Evolutionary conservation across 768 basidiomycete genomes (phyloP).

Genomic region (Pulveroboletus sp.): DNA sequence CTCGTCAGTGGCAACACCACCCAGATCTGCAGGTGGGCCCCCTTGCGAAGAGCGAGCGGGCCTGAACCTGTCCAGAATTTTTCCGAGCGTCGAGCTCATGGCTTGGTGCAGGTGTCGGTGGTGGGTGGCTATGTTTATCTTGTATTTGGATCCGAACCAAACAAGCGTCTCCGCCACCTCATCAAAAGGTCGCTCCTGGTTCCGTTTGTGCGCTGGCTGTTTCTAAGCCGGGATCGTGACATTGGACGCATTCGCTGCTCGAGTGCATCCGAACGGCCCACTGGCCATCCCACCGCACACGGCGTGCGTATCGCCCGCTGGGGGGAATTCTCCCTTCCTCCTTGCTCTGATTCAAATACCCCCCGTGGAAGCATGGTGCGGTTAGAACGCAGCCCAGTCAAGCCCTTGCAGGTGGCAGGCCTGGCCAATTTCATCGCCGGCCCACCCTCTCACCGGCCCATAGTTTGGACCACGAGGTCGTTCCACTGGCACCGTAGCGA

Average conservation of each 20-base stretch:
- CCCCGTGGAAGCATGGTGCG: not conserved
- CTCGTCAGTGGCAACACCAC: constrained; percentile 4
- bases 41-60: constrained; percentile 1
- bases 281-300: not conserved
- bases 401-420: not conserved
- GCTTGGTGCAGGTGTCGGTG: not conserved
- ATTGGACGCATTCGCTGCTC: not conserved
- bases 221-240: not conserved
- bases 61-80: constrained; percentile 17
- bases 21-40: constrained; percentile 3
- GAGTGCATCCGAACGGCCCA: not conserved
- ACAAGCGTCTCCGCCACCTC: not conserved
- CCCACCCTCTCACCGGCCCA: not conserved
- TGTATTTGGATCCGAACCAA: constrained; percentile 19
- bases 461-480: not conserved
- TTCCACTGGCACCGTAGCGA: not conserved
- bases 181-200: not conserved
- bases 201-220: not conserved
- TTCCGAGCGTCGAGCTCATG: constrained; percentile 13
- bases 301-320: not conserved
- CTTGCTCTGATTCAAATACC: not conserved
- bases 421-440: not conserved
- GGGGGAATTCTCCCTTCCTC: not conserved
- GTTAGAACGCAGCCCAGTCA: constrained; percentile 1
- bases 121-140: not conserved